phyloP scores from a whole-genome alignment of 2,329 filamentous ascomycete genomes.

The Juglanconis sp. region DNA sequence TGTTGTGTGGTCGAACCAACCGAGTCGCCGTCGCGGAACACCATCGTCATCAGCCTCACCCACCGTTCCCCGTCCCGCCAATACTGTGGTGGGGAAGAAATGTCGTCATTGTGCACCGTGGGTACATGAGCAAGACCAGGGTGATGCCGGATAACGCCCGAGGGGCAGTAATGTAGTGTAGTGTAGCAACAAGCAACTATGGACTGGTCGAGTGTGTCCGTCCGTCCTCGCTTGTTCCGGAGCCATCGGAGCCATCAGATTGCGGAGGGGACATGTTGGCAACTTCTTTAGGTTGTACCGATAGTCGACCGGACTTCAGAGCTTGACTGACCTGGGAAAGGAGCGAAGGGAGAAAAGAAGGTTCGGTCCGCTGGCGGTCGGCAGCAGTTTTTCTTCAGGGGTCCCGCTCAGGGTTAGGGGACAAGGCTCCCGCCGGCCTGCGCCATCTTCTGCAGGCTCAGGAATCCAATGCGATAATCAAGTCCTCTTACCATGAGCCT shows the following conservation, averaged over 20 bases:
- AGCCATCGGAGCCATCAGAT: too few relatives aligned
- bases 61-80: neutral
- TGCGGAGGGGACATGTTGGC: too few relatives aligned
- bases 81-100: neutral
- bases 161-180: neutral
- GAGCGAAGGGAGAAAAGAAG: neutral
- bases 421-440: too few relatives aligned
- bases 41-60: neutral
- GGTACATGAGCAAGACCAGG: neutral
- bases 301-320: neutral
- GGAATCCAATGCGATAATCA: too few relatives aligned
- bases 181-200: too few relatives aligned
- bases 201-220: too few relatives aligned
- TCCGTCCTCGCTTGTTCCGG: too few relatives aligned
- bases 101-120: slow-evolving; percentile 12
- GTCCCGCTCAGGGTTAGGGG: too few relatives aligned
- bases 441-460: too few relatives aligned
- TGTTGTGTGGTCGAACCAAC: neutral
- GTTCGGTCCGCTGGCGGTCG: neutral
- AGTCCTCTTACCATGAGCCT: too few relatives aligned
- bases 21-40: neutral
- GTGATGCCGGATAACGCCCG: slow-evolving; percentile 5
- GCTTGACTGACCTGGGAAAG: neutral
- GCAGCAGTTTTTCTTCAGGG: neutral
- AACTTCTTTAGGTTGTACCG: too few relatives aligned